phyloP scores from a whole-genome alignment of 2,329 filamentous ascomycete species.

The Alternaria arbusti region DNA sequence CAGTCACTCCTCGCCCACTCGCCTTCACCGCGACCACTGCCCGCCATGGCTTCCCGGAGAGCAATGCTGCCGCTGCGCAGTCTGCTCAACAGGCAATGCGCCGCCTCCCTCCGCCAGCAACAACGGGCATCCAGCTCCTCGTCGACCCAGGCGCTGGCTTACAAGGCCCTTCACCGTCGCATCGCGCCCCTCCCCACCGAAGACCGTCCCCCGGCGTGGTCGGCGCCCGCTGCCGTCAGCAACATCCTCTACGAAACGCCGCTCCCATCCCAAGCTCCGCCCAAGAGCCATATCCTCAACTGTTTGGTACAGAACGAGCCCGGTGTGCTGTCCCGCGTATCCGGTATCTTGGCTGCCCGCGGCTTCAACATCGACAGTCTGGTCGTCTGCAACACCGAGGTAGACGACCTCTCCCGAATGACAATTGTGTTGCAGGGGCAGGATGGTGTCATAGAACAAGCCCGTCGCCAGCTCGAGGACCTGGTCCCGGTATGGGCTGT shows the following conservation, averaged over 20 bases:
- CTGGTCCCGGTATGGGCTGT: slow-evolving; percentile 98
- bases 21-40: slow-evolving; percentile 16
- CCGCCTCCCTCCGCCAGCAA: slow-evolving; percentile 37
- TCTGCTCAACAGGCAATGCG: slow-evolving; percentile 37
- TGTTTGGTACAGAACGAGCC: slow-evolving; percentile 99
- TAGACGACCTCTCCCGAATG: slow-evolving; percentile 96
- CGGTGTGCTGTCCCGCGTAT: slow-evolving; percentile 93
- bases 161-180: slow-evolving; percentile 94
- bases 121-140: slow-evolving; percentile 56
- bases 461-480: slow-evolving; percentile 91
- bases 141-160: slow-evolving; percentile 92
- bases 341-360: slow-evolving; percentile 91
- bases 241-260: slow-evolving; percentile 99
- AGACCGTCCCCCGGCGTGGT: slow-evolving; percentile 78
- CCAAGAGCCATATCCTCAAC: slow-evolving; percentile 95
- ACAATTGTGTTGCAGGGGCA: slow-evolving; percentile 96
- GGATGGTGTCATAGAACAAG: slow-evolving; percentile 97
- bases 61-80: slow-evolving; percentile 49
- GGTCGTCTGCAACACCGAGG: slow-evolving; percentile 97
- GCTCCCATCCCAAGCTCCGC: slow-evolving; percentile 78
- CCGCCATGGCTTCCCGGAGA: slow-evolving; percentile 52
- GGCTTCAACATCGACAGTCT: slow-evolving; percentile 99
- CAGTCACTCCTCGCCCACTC: slow-evolving; percentile 24
- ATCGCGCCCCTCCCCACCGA: slow-evolving; percentile 83
- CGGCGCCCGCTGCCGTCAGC: slow-evolving; percentile 90